A percentile compares a stretch with the other conserved stretches of the same genome.
Conservation (phyloP, 441 rosid species). For the Erodium texanum region DNA sequence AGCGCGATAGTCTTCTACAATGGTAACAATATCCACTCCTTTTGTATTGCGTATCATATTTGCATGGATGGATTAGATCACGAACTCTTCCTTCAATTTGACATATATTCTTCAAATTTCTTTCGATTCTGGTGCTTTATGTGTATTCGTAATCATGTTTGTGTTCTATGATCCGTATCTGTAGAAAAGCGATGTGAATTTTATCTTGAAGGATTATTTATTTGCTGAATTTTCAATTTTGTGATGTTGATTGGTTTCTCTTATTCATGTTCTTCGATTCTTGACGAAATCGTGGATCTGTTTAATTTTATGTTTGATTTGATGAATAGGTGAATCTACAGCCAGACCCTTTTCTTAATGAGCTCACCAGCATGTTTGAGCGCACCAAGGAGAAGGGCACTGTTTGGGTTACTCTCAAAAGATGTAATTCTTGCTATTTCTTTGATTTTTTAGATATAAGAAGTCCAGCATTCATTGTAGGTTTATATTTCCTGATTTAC, state of each 20-base stretch:
- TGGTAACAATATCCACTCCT: background rate
- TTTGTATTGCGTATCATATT: no score
- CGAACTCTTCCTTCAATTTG: no score
- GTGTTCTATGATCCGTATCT: no score
- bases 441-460: background rate
- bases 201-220: background rate
- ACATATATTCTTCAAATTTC: background rate
- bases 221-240: background rate
- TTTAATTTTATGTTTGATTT: background rate
- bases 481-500: background rate
- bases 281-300: background rate
- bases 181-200: background rate
- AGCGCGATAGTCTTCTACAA: background rate
- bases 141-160: no score
- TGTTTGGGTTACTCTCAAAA: constrained; percentile 85
- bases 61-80: no score
- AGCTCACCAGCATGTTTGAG: constrained; percentile 84
- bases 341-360: constrained; percentile 78
- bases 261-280: background rate
- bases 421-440: constrained; percentile 37
- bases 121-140: no score
- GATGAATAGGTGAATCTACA: constrained; percentile 51
- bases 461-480: no score
- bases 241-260: background rate
- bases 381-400: constrained; percentile 61